Evolutionary conservation across 2,329 filamentous ascomycete genomes (phyloP), one percentile per base, ranked within the genome.

Genomic region (Bipolaris gigantea): DNA sequence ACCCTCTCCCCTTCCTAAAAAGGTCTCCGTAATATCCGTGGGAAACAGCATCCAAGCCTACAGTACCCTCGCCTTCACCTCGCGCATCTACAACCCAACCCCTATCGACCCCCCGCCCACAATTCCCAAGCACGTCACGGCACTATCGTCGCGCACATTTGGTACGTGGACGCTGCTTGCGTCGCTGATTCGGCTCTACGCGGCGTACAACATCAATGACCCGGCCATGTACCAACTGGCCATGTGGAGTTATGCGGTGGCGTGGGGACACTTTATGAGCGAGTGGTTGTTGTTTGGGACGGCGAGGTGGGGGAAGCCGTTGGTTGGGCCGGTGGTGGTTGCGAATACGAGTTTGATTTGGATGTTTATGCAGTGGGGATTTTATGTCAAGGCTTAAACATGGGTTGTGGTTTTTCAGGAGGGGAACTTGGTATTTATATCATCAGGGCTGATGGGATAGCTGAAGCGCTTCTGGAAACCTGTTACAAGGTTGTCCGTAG

Each of bases 11-110:
- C 25, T 2, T 2, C 2, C 8, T 2, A 9, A 25, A 25, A 13
- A 97, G 93, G 83, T 96, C 71, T 91, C 91, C 52, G 71, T 92
- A 52, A 83, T 95, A 53, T 91, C 93, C 27, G 81, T 94, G 55
- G 88, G 85, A 67, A 99, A 99, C 80, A 89, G 86, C 33, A 73
- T 95, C 42, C 92, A 97, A 80, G 86, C 89, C 71, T 95, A 96
- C 77, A 69, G 79, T 33, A 95, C 91, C 16, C 82, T 92, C 3
- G 81, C 86, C 73, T 95, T 90, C 77, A 92, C 92, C 7, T 85
- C 87, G n/a, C 88, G 90, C 73, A 85, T 97, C 70, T 99, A 97
- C 80, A 85, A 88, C 64, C 86, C 86, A 74, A 84, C 77, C 55
- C 74, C 35, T 70, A 74, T 57, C 43, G 61, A 74, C 74, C 9